phyloP scores from a whole-genome alignment of 768 basidiomycete genomes.

The Termitomyces sp. region DNA sequence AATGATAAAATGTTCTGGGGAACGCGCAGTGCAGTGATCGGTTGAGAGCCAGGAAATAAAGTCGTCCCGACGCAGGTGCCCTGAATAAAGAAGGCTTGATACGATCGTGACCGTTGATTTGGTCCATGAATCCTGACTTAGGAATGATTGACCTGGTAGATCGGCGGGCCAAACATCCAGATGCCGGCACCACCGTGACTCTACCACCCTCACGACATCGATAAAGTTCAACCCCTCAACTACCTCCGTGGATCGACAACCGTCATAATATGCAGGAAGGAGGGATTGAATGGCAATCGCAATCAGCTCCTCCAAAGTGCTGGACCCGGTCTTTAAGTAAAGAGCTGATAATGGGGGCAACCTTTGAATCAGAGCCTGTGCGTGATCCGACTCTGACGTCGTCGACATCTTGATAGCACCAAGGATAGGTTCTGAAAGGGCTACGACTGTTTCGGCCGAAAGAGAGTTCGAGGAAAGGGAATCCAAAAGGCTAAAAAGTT shows the following conservation, averaged over 20 bases:
- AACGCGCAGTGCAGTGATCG: conserved; percentile 17
- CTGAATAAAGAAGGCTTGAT: conserved; percentile 38
- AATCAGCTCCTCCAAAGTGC: conserved; percentile 43
- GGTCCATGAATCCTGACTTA: conserved; percentile 39
- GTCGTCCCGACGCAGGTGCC: conserved; percentile 17
- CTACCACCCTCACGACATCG: conserved; percentile 19
- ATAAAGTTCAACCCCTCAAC: conserved; percentile 14
- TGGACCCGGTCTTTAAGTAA: conserved; percentile 25
- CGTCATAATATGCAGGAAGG: conserved; percentile 32
- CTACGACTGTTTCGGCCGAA: conserved; percentile 7
- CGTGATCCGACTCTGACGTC: conserved; percentile 18
- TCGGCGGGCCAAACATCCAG: conserved; percentile 13
- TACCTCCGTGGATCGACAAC: conserved; percentile 11
- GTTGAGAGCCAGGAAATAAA: conserved; percentile 39
- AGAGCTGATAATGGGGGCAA: conserved; percentile 31
- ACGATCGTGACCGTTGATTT: conserved; percentile 39
- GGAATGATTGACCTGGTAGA: conserved; percentile 28
- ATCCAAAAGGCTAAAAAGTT: conserved; percentile 42
- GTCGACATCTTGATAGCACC: conserved; percentile 21
- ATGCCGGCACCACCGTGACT: conserved; percentile 29
- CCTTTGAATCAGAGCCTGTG: conserved; percentile 22
- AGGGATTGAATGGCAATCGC: conserved; percentile 34
- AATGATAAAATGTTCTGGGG: conserved; percentile 26
- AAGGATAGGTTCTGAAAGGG: conserved; percentile 33
- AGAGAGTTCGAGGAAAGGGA: conserved; percentile 37